phyloP scores from a whole-genome alignment of 2,329 filamentous ascomycete species.

The Neophaeococcomyces aloes region DNA sequence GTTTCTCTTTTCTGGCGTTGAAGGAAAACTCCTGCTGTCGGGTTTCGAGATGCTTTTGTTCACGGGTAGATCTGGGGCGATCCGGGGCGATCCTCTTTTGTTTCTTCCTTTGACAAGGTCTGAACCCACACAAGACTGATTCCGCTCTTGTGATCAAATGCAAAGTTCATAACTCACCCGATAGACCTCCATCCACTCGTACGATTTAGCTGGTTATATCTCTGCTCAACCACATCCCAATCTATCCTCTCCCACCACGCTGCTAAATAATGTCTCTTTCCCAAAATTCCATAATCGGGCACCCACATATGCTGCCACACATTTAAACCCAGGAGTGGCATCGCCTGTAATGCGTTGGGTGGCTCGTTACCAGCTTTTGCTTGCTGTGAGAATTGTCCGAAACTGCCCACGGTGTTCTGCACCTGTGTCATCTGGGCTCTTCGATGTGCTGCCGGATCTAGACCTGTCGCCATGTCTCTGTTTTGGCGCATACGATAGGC shows the following conservation, averaged over 20 bases:
- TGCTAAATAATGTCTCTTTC: constrained; percentile 66
- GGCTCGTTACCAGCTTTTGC: constrained; percentile 33
- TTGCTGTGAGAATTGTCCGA: constrained; percentile 19
- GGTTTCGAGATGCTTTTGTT: too few relatives aligned
- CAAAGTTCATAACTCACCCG: too few relatives aligned
- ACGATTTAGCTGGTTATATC: constrained; percentile 1
- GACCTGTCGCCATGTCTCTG: constrained; percentile 35
- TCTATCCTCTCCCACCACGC: constrained; percentile 83
- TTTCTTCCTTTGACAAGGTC: too few relatives aligned
- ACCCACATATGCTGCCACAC: constrained; percentile 95
- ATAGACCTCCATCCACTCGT: too few relatives aligned
- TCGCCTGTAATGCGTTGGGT: constrained; percentile 10
- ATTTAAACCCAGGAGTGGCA: constrained; percentile 72
- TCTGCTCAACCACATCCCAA: constrained; percentile 58
- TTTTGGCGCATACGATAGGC: constrained; percentile 66
- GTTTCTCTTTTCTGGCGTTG: too few relatives aligned
- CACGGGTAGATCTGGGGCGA: too few relatives aligned
- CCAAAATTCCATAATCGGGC: constrained; percentile 64
- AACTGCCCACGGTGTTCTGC: constrained; percentile 18
- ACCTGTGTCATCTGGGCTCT: constrained; percentile 8
- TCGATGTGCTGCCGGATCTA: constrained; percentile 14
- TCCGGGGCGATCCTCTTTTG: too few relatives aligned
- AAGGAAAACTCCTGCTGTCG: too few relatives aligned
- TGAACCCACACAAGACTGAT: too few relatives aligned
- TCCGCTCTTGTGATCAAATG: too few relatives aligned